Evolutionary conservation across 768 basidiomycete species (phyloP).

Genomic region (Russula griseocarnosa): DNA sequence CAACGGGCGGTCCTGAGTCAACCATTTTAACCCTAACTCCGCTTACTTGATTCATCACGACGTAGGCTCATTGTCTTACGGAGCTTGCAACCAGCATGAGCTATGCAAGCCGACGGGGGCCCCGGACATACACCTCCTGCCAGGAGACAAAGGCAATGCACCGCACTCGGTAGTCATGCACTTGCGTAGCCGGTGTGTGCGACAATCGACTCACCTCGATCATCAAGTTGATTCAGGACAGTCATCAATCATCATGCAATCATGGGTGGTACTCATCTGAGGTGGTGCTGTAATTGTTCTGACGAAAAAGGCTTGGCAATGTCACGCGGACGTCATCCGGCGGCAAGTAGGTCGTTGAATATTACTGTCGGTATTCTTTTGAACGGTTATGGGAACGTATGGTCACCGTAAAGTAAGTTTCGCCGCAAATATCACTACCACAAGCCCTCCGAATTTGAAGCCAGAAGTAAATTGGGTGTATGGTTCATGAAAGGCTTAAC

Average conservation of each 20-base stretch:
- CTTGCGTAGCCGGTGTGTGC: neutral
- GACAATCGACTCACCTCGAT: neutral
- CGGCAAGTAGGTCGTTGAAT: neutral
- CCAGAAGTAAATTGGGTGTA: neutral
- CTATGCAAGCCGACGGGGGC: neutral
- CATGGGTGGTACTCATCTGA: neutral
- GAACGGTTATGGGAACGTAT: neutral
- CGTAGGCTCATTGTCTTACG: conserved; percentile 7
- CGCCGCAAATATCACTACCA: neutral
- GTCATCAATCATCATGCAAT: neutral
- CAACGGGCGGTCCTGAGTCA: conserved; percentile 3
- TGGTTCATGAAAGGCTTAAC: neutral
- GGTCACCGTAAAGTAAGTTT: neutral
- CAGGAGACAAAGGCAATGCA: neutral
- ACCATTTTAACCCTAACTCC: conserved; percentile 1
- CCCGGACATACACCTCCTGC: neutral
- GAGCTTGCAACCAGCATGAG: conserved; percentile 7
- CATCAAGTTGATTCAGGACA: neutral
- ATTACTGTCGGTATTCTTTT: neutral
- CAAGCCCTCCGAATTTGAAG: neutral
- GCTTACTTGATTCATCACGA: conserved; percentile 7
- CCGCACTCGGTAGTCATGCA: neutral
- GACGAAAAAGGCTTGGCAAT: neutral
- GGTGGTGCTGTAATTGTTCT: neutral
- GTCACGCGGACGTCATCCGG: neutral